Evolutionary conservation across 2,329 filamentous ascomycete species (phyloP), one percentile per base, ranked within the genome.

Genomic region (Colletotrichum sp.): DNA sequence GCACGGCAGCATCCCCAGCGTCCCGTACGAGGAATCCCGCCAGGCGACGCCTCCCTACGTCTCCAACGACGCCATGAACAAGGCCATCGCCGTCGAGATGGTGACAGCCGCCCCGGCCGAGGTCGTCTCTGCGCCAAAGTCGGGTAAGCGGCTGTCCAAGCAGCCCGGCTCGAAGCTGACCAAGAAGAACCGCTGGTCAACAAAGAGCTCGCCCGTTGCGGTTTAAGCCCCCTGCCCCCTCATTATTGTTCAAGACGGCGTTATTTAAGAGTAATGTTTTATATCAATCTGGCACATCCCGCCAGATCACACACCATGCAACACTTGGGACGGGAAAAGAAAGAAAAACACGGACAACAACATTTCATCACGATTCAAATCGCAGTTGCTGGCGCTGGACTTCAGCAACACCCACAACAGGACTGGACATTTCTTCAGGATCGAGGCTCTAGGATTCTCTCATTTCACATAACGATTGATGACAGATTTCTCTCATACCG

Each of bases 151-250:
- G 21, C 74, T 83, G 13, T 83, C 82, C 75, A 86, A 86, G 71
- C 71, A 73, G 10, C 71, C 70, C 6, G 71, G 73, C n/a, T 72
- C 75, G 18, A 83, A 83, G 74, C 74, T 79, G 62, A 60, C 74
- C 10, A 83, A 83, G 77, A 83, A 81, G 79, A 82, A 75, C 43
- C 80, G 82, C 16, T 83, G 81, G 81, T 82, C 80, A 21, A 76
- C 80, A 30, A 73, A 79, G 70, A 79, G 75, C 34, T 76, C 80
- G 2, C 78, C 79, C 6, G 81, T 82, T 24, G 81, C 82, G 1
- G 80, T 78, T 8, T 84, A 69, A 80, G 13, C 18, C 18, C 38
- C 38, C 38, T 48, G 18, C 3, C n/a, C 12, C 18, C 5, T n/a
- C 38, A n/a, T 48, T 18, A 3, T 43, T 18, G 18, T 43, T n/a